These are phyloP conservation scores for Deinandra increscens DNA, from an alignment of 129 eudicot genomes.

Conservation along the genomic window DNA sequence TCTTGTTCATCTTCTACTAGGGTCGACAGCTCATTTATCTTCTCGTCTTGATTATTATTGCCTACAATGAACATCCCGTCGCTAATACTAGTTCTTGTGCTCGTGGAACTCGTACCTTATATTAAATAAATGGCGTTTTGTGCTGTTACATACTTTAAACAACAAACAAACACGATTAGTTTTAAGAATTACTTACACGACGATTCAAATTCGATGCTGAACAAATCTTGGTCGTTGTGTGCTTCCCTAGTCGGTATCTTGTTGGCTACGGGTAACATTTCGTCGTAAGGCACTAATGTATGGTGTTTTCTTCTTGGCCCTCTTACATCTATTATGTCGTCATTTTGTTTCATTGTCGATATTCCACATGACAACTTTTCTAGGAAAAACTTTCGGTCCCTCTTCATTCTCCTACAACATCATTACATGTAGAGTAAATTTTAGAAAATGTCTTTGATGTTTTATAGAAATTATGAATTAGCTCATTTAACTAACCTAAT, in stretches of 20 bases:
- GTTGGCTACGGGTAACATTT: conserved; percentile 36
- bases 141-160: neutral
- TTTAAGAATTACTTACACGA: conserved; percentile 27
- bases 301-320: conserved; percentile 29
- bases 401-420: conserved; percentile 42
- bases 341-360: conserved; percentile 47
- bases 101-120: conserved; percentile 29
- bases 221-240: conserved; percentile 36
- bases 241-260: conserved; percentile 14
- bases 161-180: neutral
- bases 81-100: conserved; percentile 36
- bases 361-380: conserved; percentile 53
- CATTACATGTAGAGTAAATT: too few species aligned
- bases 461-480: too few species aligned
- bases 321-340: conserved; percentile 37
- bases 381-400: conserved; percentile 29
- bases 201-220: conserved; percentile 45
- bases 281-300: conserved; percentile 11
- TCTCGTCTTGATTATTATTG: conserved; percentile 28
- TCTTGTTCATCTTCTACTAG: conserved; percentile 29
- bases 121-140: neutral
- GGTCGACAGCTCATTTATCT: conserved; percentile 23
- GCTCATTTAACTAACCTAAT: too few species aligned
- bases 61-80: conserved; percentile 7
- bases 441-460: too few species aligned